A percentile compares a stretch with the other conserved stretches of the same genome.
These are phyloP conservation scores for Erodium maritimum DNA, from an alignment of 345 rosid species.

Conservation along the genomic window DNA sequence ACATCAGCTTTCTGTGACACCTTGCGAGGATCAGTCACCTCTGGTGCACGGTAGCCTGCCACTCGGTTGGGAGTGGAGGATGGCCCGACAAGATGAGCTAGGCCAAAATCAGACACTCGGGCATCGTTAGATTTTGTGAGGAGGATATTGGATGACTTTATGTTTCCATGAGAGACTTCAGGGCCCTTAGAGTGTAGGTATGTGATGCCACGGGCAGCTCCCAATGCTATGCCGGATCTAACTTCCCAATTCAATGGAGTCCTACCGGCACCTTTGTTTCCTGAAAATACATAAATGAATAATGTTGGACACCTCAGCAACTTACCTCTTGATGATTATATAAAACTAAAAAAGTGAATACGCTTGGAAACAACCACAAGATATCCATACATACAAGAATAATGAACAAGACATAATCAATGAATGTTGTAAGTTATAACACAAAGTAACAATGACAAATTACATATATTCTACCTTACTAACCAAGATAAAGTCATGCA, in stretches of 20 bases:
- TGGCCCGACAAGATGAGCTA: constrained; percentile 37
- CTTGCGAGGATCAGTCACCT: constrained; percentile 35
- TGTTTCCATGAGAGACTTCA: constrained; percentile 34
- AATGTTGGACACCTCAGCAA: too few species aligned
- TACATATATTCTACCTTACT: not conserved
- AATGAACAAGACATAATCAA: too few species aligned
- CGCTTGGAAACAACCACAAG: too few species aligned
- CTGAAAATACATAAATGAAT: constrained; percentile 8
- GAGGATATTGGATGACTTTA: constrained; percentile 42
- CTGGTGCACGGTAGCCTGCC: constrained; percentile 42
- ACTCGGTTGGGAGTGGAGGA: constrained; percentile 35
- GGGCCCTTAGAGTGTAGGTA: constrained; percentile 40
- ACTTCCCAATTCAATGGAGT: constrained; percentile 41
- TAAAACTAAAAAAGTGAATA: too few species aligned
- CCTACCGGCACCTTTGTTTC: constrained; percentile 39
- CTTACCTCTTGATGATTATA: too few species aligned
- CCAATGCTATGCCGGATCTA: constrained; percentile 32
- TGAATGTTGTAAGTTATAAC: too few species aligned
- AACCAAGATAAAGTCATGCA: not conserved
- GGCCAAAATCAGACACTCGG: constrained; percentile 40
- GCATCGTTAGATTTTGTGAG: constrained; percentile 30
- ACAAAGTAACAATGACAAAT: too few species aligned
- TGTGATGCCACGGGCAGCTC: constrained; percentile 34
- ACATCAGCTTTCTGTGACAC: constrained; percentile 47
- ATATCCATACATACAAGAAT: too few species aligned